Evolutionary conservation across 495 filamentous ascomycete genomes (phyloP), one percentile per base, ranked within the genome.

Genomic region (Amorphotheca resinae): DNA sequence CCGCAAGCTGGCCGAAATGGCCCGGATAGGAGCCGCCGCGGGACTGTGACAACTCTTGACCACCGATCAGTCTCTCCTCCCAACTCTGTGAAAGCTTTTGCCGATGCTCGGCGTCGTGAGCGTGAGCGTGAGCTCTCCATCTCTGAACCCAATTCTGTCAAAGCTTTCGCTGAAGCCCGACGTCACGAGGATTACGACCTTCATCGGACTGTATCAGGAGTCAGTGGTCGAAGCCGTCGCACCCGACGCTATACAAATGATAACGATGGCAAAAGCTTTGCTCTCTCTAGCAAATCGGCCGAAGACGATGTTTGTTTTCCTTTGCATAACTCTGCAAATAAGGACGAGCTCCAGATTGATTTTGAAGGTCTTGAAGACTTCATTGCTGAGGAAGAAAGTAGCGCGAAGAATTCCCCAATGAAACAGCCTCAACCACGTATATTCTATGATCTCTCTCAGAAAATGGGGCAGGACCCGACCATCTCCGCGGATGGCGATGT

Each of bases 61-160:
- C 76, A 74, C 26, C 72, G 84, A 20, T 84, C 84, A 1, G 68
- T 73, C 0, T 98, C 93, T 14, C 88, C 87, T 9, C 88, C 91
- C 1, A 96, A 95, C 59, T 98, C 91, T 2, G 91, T 98, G 18
- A 89, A 95, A 60, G 91, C 91, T 12, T 98, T 98, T 60, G 93
- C 89, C 2, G 86, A 91, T 49, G 74, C 75, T 30, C 67, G 75
- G 25, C 71, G 72, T 16, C 67, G 72, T 16, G n/a, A n/a, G n/a
- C 67, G 73, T 9, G 72, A 77, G 45, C 64, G 68, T 14, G 69
- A 68, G n/a, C 53, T 74, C 9, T 77, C 75, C 12, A 53, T 65
- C 40, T 66, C 64, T 1, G 70, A 73, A 18, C 43, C 51, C 0
- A 64, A 62, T 28, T 41, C 41, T 11, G 64, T 67, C 2, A 50